Percentiles rank a stretch among this genome's conserved stretches.
Evolutionary conservation across 495 filamentous ascomycete genomes (phyloP).

Genomic region (Tuber melanosporum): DNA sequence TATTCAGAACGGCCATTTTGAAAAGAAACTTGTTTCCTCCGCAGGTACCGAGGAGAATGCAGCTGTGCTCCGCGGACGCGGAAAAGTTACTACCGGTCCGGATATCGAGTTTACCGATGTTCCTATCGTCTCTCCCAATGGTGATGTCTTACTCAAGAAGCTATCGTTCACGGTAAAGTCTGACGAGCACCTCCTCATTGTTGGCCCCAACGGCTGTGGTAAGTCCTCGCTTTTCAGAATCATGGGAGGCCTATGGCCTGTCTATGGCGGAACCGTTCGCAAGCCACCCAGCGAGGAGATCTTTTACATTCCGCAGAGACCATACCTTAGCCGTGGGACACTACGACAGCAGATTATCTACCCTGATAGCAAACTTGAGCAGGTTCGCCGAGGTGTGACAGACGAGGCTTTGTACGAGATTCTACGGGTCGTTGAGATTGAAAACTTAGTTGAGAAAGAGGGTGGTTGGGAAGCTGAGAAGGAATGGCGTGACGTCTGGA

Average conservation of each 20-base stretch:
- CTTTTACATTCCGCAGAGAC: constrained; percentile 96
- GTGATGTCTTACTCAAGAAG: constrained; percentile 75
- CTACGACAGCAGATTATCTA: constrained; percentile 95
- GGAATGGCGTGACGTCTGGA: constrained; percentile 90
- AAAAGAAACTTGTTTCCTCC: constrained; percentile 91
- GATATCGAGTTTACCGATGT: constrained; percentile 85
- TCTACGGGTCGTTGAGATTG: constrained; percentile 71
- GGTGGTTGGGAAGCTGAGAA: constrained; percentile 89
- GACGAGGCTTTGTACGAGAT: constrained; percentile 74
- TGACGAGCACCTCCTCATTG: constrained; percentile 86
- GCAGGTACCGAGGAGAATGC: constrained; percentile 70
- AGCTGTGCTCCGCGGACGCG: constrained; percentile 70
- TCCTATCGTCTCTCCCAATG: constrained; percentile 95
- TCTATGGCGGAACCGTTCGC: constrained; percentile 85
- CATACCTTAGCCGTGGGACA: constrained; percentile 81
- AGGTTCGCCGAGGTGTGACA: constrained; percentile 75
- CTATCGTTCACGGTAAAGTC: constrained; percentile 79
- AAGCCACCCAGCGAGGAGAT: constrained; percentile 86
- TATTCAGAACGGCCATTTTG: constrained; percentile 75
- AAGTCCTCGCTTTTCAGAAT: constrained; percentile 95
- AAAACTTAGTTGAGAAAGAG: constrained; percentile 71
- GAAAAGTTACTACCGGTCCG: constrained; percentile 65
- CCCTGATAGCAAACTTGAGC: constrained; percentile 78
- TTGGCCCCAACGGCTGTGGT: constrained; percentile 94
- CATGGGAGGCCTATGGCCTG: constrained; percentile 95